Evolutionary conservation across 2,329 filamentous ascomycete genomes (phyloP).

Genomic region (Fusarium staphyleae): DNA sequence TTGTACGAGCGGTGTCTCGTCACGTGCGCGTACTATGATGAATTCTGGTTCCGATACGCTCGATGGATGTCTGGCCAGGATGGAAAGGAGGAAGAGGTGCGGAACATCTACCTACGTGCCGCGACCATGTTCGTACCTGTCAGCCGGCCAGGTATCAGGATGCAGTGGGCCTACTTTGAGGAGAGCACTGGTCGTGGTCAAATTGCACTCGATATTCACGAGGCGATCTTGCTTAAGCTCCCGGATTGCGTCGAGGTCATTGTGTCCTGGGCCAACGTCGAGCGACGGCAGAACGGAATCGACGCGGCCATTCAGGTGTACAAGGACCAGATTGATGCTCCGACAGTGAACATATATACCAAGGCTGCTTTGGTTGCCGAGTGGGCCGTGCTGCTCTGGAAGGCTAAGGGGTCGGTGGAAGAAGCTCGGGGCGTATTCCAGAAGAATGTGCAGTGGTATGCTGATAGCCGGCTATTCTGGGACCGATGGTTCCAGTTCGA

Average conservation of each 20-base stretch:
- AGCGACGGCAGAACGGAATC: conserved; percentile 81
- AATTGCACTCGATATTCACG: conserved; percentile 84
- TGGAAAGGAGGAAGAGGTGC: conserved; percentile 85
- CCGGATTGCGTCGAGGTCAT: conserved; percentile 89
- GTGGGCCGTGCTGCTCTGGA: conserved; percentile 88
- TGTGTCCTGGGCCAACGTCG: conserved; percentile 84
- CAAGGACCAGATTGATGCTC: conserved; percentile 79
- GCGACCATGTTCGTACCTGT: conserved; percentile 87
- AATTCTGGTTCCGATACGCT: conserved; percentile 97
- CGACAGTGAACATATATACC: conserved; percentile 75
- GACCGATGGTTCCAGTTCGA: conserved; percentile 88
- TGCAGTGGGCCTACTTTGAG: conserved; percentile 95
- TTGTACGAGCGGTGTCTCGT: conserved; percentile 94
- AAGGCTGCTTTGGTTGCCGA: conserved; percentile 89
- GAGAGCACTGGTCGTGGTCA: conserved; percentile 80
- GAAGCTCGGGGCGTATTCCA: conserved; percentile 85
- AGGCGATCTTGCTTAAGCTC: conserved; percentile 76
- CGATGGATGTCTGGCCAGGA: conserved; percentile 88
- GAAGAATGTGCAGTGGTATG: conserved; percentile 83
- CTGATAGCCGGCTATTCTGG: conserved; percentile 90
- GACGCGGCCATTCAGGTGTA: conserved; percentile 86
- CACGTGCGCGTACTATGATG: conserved; percentile 92
- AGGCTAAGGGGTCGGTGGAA: conserved; percentile 78
- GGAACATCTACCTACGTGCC: conserved; percentile 90
- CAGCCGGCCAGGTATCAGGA: conserved; percentile 79